Evolutionary conservation across 305 asterid genomes (phyloP).

Genomic region (Solanum chacoense): DNA sequence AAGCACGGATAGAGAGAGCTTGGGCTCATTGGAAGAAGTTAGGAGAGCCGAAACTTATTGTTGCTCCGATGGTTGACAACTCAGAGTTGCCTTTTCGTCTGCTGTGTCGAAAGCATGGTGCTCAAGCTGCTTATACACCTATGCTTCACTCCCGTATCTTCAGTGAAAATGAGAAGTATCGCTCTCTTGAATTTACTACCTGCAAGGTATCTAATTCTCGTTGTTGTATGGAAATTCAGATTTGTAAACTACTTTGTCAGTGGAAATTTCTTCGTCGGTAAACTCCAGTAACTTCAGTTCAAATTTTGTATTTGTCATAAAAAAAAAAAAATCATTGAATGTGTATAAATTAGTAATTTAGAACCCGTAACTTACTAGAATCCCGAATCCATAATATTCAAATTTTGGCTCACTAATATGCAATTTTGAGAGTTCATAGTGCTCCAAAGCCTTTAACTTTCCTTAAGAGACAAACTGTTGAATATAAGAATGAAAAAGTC

Average conservation of each 20-base stretch:
- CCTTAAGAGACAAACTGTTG: not conserved
- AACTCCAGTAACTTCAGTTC: not conserved
- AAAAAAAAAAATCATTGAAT: not conserved
- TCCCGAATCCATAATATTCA: not conserved
- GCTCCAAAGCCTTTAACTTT: not conserved
- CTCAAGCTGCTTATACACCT: conserved; percentile 97
- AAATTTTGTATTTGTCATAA: not conserved
- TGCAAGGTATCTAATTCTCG: conserved; percentile 27
- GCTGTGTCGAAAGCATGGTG: conserved; percentile 90
- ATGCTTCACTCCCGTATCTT: conserved; percentile 90
- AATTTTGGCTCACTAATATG: not conserved
- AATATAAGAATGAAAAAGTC: not conserved
- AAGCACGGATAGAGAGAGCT: conserved; percentile 66
- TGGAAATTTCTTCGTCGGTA: not conserved
- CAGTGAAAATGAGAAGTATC: conserved; percentile 60
- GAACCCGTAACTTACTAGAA: not conserved
- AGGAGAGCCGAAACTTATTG: conserved; percentile 61
- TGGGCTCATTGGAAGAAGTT: conserved; percentile 81
- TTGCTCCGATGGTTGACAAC: conserved; percentile 96
- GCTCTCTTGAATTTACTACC: conserved; percentile 71
- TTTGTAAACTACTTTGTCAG: not conserved
- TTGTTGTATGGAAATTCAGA: not conserved
- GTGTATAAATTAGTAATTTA: not conserved
- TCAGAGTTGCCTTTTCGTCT: conserved; percentile 91
- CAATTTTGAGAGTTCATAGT: not conserved